These are phyloP conservation scores for Colletotrichum cuscutae DNA, from an alignment of 2,329 filamentous ascomycete genomes.

Conservation along the genomic window DNA sequence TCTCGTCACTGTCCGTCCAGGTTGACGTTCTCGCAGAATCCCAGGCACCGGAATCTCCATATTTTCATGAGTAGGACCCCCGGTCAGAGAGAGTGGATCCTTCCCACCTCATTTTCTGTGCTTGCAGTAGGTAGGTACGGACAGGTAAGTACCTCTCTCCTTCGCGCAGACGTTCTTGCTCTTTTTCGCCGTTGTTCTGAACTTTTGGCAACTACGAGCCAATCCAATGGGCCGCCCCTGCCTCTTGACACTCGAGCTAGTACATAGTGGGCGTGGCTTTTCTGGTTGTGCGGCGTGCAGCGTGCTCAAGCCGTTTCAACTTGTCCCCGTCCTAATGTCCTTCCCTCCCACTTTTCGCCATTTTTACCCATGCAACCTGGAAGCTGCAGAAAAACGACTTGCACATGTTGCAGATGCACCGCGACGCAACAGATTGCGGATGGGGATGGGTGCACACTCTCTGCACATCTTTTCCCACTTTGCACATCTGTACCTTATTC, in stretches of 20 bases:
- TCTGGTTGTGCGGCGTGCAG: slow-evolving; percentile 18
- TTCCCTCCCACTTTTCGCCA: not conserved
- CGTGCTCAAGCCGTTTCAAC: slow-evolving; percentile 34
- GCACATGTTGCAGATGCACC: slow-evolving; percentile 7
- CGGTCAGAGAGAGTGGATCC: not conserved
- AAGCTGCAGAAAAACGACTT: not conserved
- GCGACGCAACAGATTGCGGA: slow-evolving; percentile 21
- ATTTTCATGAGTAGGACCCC: not conserved
- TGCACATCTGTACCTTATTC: slow-evolving; percentile 7
- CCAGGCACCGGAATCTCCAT: not conserved
- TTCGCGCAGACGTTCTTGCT: not conserved
- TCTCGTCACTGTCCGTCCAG: not conserved
- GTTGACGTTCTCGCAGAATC: not conserved
- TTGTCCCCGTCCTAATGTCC: slow-evolving; percentile 13
- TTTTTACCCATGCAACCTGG: not conserved
- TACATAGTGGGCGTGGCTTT: not conserved
- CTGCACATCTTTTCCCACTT: not conserved
- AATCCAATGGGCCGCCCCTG: no score
- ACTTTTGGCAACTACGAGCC: not conserved
- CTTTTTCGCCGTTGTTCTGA: not conserved
- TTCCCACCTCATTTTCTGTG: no score
- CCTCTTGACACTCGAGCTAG: not conserved
- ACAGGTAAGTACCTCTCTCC: no score
- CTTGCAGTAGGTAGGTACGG: no score
- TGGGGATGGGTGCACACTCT: slow-evolving; percentile 1